Evolutionary conservation across 192 early-diverging fungal genomes (phyloP), one percentile per base, ranked within the genome.

Genomic region (Coemansia sp.): DNA sequence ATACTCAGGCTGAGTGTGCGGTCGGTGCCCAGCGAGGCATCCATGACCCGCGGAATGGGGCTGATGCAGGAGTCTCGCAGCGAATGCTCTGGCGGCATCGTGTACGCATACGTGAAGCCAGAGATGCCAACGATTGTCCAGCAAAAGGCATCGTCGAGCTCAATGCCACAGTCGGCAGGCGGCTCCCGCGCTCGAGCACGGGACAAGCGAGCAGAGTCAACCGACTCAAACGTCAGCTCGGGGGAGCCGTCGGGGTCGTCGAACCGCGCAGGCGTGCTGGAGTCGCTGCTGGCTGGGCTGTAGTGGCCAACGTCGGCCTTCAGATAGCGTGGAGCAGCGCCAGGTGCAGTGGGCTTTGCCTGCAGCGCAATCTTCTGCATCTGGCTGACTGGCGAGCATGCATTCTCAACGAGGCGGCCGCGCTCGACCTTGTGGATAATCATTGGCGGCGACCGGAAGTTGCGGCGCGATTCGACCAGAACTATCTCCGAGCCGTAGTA

Each of bases 91-190:
- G 46, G 52, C 25, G 74, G 72, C 9, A 73, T 38, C 4, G 79
- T 66, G 54, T 65, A 68, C 0, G 60, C 72, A 48, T 75, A 69
- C 14, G 68, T 70, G 65, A 76, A 88, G 59, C 80, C 84, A 53
- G 87, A 82, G 65, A 92, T 89, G 38, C 88, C 88, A 54, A 92
- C 91, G 53, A 92, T 90, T 3, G 91, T 92, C 91, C 91, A 92
- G 81, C 91, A 92, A 50, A 92, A 76, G 65, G 87, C 88, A 61
- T 92, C 91, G 69, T 91, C 89, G 12, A 90, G 81, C 64, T 82
- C 82, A 57, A 79, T 72, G 4, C 60, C 65, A 5, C 50, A 40
- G 17, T 22, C 57, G 7, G 59, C 71, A 0, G 22, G 9, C 19
- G 37, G 15, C 46, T 69, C 64, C 40, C 69, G 66, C 40, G 65